A percentile compares a stretch with the other conserved stretches of the same genome.
These are phyloP conservation scores for Septoria petroselini DNA, from an alignment of 2,329 filamentous ascomycete species.

Conservation along the genomic window DNA sequence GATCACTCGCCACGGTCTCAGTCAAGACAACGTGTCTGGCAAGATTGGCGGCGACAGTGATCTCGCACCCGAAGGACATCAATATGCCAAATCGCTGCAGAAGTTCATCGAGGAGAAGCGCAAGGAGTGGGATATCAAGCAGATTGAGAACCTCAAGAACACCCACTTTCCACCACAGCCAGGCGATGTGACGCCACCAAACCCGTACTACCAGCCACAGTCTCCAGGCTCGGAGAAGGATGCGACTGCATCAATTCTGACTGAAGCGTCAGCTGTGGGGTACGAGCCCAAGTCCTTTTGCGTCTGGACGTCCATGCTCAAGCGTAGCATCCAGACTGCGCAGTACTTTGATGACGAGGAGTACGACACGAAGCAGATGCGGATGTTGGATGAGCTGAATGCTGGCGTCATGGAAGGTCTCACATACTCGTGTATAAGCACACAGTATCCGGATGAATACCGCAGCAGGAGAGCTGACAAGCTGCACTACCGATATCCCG, in stretches of 20 bases:
- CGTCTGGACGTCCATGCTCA: conserved; percentile 97
- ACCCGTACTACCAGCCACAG: conserved; percentile 70
- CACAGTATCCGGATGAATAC: conserved; percentile 78
- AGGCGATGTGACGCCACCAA: conserved; percentile 90
- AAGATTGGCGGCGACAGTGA: conserved; percentile 90
- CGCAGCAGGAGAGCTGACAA: conserved; percentile 77
- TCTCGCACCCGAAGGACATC: conserved; percentile 73
- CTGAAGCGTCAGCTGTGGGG: conserved; percentile 39
- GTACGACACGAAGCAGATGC: conserved; percentile 82
- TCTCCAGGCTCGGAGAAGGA: conserved; percentile 24
- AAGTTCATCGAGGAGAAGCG: conserved; percentile 80
- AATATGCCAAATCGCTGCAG: conserved; percentile 75
- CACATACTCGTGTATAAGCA: conserved; percentile 86
- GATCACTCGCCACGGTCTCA: conserved; percentile 95
- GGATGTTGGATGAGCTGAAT: conserved; percentile 81
- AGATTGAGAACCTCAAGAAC: conserved; percentile 71
- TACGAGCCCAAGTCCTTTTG: conserved; percentile 76
- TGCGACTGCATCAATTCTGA: conserved; percentile 14
- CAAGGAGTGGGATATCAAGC: conserved; percentile 75
- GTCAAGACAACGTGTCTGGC: conserved; percentile 77
- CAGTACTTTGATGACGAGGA: conserved; percentile 93
- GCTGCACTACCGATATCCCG: conserved; percentile 93
- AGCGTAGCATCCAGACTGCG: conserved; percentile 81
- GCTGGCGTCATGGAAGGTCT: conserved; percentile 90
- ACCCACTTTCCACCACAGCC: conserved; percentile 84